Evolutionary conservation across 2,329 filamentous ascomycete species (phyloP).

Genomic region (Aureobasidium sp.): DNA sequence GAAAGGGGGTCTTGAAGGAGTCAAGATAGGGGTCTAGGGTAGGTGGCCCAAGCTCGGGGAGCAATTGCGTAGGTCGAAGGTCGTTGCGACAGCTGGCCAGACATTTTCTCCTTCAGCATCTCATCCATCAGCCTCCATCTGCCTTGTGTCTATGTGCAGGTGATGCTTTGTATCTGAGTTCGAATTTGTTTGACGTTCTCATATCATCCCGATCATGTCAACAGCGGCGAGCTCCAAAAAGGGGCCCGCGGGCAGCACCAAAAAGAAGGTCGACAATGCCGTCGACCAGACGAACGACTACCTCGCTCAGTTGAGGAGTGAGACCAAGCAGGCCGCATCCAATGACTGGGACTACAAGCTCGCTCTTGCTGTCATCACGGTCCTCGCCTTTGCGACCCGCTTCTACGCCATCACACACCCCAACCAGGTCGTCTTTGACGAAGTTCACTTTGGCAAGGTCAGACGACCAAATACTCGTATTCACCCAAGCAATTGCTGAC

Average conservation of each 20-base stretch:
- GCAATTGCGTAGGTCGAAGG: background rate
- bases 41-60: slow-evolving; percentile 1
- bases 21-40: background rate
- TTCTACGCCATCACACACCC: slow-evolving; percentile 97
- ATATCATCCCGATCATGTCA: background rate
- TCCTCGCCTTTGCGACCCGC: slow-evolving; percentile 79
- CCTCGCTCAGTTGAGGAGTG: slow-evolving; percentile 33
- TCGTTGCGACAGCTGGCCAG: slow-evolving; percentile 4
- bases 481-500: background rate
- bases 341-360: slow-evolving; percentile 76
- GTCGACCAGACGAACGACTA: slow-evolving; percentile 34
- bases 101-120: background rate
- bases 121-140: background rate
- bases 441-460: slow-evolving; percentile 99
- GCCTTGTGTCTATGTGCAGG: background rate
- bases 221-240: slow-evolving; percentile 15
- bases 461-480: slow-evolving; percentile 18
- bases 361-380: slow-evolving; percentile 67
- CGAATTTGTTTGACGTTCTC: background rate
- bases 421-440: slow-evolving; percentile 95
- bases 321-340: slow-evolving; percentile 24
- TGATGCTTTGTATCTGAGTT: background rate
- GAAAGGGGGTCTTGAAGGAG: background rate
- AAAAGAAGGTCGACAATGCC: slow-evolving; percentile 19
- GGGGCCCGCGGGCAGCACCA: slow-evolving; percentile 14